These are phyloP conservation scores for Entamoeba invadens DNA, from an alignment of 208 protist genomes.

Conservation along the genomic window DNA sequence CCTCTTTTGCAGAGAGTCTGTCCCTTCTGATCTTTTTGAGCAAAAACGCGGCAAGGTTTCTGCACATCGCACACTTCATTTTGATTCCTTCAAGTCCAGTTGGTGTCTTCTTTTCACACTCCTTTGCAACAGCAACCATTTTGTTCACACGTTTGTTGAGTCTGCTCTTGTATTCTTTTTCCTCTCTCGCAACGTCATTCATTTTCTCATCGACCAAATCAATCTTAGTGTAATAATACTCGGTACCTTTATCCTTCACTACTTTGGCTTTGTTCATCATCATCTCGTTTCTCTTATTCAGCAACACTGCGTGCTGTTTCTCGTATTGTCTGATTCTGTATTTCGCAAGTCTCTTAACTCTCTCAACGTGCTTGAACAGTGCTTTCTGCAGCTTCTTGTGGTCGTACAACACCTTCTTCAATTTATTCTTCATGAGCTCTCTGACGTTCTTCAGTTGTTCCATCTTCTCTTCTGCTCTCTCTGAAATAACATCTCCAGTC, in stretches of 20 bases:
- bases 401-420: background rate
- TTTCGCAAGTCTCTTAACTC: background rate
- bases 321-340: background rate
- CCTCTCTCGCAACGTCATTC: background rate
- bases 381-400: background rate
- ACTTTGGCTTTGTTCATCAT: background rate
- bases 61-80: background rate
- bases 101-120: background rate
- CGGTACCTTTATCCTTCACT: background rate
- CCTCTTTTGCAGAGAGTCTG: background rate
- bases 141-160: background rate
- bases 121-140: background rate
- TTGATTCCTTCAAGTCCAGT: background rate
- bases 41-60: background rate
- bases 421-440: background rate
- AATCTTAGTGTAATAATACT: background rate
- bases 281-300: background rate
- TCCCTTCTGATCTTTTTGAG: background rate
- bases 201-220: background rate
- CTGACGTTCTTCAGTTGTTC: background rate
- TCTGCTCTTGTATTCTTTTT: background rate
- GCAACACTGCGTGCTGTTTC: background rate
- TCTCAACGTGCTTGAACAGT: background rate
- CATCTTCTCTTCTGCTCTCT: background rate
- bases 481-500: background rate